Evolutionary conservation across 352 stramenopile genomes (phyloP).

Genomic region (Globisporangium abappressorium): DNA sequence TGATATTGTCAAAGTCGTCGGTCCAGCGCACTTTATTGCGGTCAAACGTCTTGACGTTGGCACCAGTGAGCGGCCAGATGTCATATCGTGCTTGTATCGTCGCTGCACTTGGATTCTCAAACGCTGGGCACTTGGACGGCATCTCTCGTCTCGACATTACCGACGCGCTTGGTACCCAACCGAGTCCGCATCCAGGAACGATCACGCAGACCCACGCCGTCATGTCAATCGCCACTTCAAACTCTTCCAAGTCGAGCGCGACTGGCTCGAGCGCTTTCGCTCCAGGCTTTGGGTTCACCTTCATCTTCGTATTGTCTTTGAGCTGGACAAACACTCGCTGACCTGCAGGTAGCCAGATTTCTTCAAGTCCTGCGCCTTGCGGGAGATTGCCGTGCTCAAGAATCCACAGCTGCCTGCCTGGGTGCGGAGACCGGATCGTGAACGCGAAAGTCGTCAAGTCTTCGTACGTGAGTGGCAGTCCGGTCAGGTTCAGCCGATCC

Average conservation of each 20-base stretch:
- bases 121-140: slow-evolving; percentile 13
- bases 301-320: slow-evolving; percentile 21
- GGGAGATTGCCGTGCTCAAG: slow-evolving; percentile 19
- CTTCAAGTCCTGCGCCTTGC: slow-evolving; percentile 24
- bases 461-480: slow-evolving; percentile 19
- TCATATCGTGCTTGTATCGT: neutral
- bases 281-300: slow-evolving; percentile 9
- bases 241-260: slow-evolving; percentile 19
- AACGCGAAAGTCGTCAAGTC: slow-evolving; percentile 10
- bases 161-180: slow-evolving; percentile 20
- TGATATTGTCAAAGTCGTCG: neutral
- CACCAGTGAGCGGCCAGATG: slow-evolving; percentile 5
- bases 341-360: slow-evolving; percentile 20
- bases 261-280: slow-evolving; percentile 16
- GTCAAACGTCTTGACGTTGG: neutral
- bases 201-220: slow-evolving; percentile 31
- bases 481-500: slow-evolving; percentile 27
- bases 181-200: slow-evolving; percentile 30
- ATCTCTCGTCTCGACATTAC: slow-evolving; percentile 6
- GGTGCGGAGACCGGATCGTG: slow-evolving; percentile 20
- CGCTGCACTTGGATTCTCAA: too few relatives aligned
- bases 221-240: slow-evolving; percentile 30
- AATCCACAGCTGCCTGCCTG: slow-evolving; percentile 19
- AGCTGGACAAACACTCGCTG: slow-evolving; percentile 27
- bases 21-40: neutral